phyloP scores from a whole-genome alignment of 257 asterid species.

The Striga asiatica region DNA sequence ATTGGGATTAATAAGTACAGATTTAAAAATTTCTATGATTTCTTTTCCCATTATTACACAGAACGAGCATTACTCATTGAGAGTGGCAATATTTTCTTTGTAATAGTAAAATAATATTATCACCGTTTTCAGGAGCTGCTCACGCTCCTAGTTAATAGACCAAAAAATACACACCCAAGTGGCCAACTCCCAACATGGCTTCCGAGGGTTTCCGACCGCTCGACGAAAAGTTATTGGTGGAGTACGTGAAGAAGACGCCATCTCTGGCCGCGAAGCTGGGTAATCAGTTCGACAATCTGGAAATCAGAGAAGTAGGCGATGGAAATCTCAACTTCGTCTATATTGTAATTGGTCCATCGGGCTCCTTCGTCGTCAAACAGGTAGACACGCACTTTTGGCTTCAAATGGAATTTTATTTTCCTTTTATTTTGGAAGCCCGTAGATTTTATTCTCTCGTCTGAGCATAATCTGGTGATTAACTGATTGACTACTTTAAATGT shows the following conservation, averaged over 20 bases:
- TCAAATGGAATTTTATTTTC: background rate
- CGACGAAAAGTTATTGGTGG: slow-evolving; percentile 62
- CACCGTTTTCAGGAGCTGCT: too few relatives aligned
- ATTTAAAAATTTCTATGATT: too few relatives aligned
- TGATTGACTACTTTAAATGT: background rate
- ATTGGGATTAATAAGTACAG: too few relatives aligned
- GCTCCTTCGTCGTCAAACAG: slow-evolving; percentile 87
- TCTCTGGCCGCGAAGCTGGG: slow-evolving; percentile 58
- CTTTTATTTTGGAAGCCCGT: too few relatives aligned
- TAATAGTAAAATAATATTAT: too few relatives aligned
- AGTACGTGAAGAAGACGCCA: slow-evolving; percentile 70
- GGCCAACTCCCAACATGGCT: slow-evolving; percentile 28
- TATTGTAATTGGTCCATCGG: slow-evolving; percentile 46
- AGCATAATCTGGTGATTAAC: background rate
- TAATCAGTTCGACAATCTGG: slow-evolving; percentile 41
- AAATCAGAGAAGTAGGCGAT: slow-evolving; percentile 87
- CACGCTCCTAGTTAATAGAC: too few relatives aligned
- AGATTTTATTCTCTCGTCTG: too few relatives aligned
- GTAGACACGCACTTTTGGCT: slow-evolving; percentile 16
- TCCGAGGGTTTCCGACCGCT: slow-evolving; percentile 56
- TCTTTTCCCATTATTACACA: too few relatives aligned
- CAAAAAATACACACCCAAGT: too few relatives aligned
- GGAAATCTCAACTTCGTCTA: slow-evolving; percentile 95
- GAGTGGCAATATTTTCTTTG: too few relatives aligned
- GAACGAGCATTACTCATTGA: too few relatives aligned